A percentile compares a stretch with the other conserved stretches of the same genome.
Evolutionary conservation across 2,329 filamentous ascomycete species (phyloP).

Genomic region (Macroventuria anomochaeta): DNA sequence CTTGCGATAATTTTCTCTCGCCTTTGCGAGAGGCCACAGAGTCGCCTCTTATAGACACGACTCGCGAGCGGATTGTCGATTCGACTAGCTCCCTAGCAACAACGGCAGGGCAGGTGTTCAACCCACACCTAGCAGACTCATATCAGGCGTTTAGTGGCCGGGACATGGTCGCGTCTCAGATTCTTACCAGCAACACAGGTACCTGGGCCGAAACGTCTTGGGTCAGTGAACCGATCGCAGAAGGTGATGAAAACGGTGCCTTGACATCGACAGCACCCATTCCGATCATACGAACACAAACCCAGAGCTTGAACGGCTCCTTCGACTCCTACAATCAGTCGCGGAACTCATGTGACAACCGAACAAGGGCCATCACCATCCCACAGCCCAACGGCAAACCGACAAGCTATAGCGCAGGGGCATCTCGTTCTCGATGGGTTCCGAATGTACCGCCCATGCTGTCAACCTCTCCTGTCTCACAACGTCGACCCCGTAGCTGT

Average conservation of each 20-base stretch:
- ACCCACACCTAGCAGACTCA: constrained; percentile 38
- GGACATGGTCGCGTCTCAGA: constrained; percentile 40
- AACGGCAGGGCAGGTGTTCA: constrained; percentile 34
- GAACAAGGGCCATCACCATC: constrained; percentile 38
- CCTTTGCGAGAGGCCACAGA: constrained; percentile 24
- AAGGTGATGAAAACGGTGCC: constrained; percentile 27
- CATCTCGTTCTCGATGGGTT: constrained; percentile 17
- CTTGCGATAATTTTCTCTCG: constrained; percentile 28
- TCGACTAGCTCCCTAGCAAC: constrained; percentile 29
- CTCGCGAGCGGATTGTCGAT: constrained; percentile 30
- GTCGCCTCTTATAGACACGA: constrained; percentile 35
- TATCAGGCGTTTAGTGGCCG: constrained; percentile 37
- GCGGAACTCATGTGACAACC: constrained; percentile 14
- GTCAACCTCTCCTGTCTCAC: constrained; percentile 35
- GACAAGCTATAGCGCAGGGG: constrained; percentile 19
- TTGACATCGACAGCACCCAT: constrained; percentile 35
- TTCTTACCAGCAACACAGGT: constrained; percentile 34
- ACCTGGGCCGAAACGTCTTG: constrained; percentile 40
- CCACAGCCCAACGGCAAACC: constrained; percentile 30
- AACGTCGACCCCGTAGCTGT: constrained; percentile 28
- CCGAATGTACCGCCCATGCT: constrained; percentile 32
- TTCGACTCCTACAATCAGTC: constrained; percentile 18
- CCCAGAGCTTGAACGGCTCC: constrained; percentile 27
- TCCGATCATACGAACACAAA: constrained; percentile 35
- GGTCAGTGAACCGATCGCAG: constrained; percentile 38